Conservation (phyloP, 148 eudicot species). For the Amaranthus hypochondriacus region DNA sequence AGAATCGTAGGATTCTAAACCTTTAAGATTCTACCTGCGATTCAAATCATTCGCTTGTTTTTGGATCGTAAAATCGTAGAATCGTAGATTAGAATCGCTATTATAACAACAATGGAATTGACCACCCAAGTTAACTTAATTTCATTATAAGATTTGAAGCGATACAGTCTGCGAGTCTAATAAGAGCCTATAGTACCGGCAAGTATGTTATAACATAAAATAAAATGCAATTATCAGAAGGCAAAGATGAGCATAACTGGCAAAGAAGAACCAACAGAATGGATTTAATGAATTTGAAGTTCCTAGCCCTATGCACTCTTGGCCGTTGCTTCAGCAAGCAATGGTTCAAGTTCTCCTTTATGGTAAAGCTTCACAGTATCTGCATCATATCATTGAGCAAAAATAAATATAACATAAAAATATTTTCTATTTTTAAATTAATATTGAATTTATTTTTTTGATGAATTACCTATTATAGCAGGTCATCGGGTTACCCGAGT, state of each 20-base stretch:
- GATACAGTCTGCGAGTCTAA: not conserved
- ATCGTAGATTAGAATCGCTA: too few relatives aligned
- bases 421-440: too few relatives aligned
- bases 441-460: too few relatives aligned
- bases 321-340: slow-evolving; percentile 64
- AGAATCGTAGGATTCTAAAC: too few relatives aligned
- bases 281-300: not conserved
- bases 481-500: too few relatives aligned
- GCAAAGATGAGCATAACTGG: slow-evolving; percentile 16
- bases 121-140: not conserved
- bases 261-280: not conserved
- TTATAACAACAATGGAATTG: not conserved
- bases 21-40: too few relatives aligned
- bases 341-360: slow-evolving; percentile 73
- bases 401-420: not conserved
- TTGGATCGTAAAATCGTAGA: too few relatives aligned
- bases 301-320: slow-evolving; percentile 35
- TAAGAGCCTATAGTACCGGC: not conserved
- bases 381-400: slow-evolving; percentile 28
- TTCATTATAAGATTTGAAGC: not conserved
- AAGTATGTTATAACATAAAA: slow-evolving; percentile 1
- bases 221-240: slow-evolving; percentile 9
- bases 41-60: too few relatives aligned
- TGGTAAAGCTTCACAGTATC: slow-evolving; percentile 63
- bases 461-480: too few relatives aligned